These are phyloP conservation scores for Pseudogymnoascus sp. DNA, from an alignment of 2,329 filamentous ascomycete species.

Conservation along the genomic window DNA sequence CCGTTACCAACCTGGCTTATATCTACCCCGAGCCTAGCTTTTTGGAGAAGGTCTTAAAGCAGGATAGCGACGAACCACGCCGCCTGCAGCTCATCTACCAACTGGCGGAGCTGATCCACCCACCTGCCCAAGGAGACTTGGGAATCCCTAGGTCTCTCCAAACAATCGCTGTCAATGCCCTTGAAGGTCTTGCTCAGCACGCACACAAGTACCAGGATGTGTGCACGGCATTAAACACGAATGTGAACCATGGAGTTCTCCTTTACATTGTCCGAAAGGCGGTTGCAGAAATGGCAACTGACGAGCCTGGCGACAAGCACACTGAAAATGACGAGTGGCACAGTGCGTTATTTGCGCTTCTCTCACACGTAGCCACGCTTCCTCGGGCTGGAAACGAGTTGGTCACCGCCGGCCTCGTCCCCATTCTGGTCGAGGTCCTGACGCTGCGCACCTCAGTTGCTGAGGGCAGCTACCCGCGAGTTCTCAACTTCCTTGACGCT, in stretches of 20 bases:
- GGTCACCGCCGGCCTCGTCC: slow-evolving; percentile 81
- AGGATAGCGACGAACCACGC: slow-evolving; percentile 84
- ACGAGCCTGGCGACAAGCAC: slow-evolving; percentile 53
- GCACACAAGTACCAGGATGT: slow-evolving; percentile 74
- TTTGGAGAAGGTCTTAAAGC: slow-evolving; percentile 74
- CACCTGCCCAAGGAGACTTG: slow-evolving; percentile 61
- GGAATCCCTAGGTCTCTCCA: slow-evolving; percentile 71
- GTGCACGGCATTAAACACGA: slow-evolving; percentile 83
- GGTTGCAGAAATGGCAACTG: slow-evolving; percentile 68
- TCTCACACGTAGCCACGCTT: slow-evolving; percentile 71
- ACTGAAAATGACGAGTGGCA: slow-evolving; percentile 82
- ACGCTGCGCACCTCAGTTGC: slow-evolving; percentile 75
- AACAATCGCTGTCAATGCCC: slow-evolving; percentile 69
- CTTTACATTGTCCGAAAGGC: slow-evolving; percentile 90
- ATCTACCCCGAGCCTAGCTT: slow-evolving; percentile 80
- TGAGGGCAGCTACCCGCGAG: slow-evolving; percentile 73
- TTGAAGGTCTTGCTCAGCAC: slow-evolving; percentile 84
- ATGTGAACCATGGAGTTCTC: slow-evolving; percentile 91
- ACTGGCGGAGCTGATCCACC: slow-evolving; percentile 83
- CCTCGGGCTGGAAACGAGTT: slow-evolving; percentile 74
- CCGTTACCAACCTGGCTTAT: slow-evolving; percentile 85
- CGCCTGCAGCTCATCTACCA: slow-evolving; percentile 87
- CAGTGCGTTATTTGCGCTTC: slow-evolving; percentile 79
- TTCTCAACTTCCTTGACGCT: slow-evolving; percentile 81
- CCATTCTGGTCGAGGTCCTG: slow-evolving; percentile 82